phyloP scores from a whole-genome alignment of 345 rosid species.

The Boechera stricta region DNA sequence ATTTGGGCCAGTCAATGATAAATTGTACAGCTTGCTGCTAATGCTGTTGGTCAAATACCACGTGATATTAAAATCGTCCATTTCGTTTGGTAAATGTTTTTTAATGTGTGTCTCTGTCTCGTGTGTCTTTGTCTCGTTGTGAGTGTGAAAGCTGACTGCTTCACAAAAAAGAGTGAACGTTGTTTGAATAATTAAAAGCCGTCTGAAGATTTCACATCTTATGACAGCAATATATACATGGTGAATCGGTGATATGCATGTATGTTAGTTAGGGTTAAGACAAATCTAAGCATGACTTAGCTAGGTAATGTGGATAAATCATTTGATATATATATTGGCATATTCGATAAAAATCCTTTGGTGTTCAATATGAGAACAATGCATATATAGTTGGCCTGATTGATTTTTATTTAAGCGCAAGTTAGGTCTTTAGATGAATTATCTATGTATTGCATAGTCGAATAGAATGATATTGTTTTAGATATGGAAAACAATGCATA shows the following conservation, averaged over 20 bases:
- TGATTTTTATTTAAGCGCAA: not conserved
- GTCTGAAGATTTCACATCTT: constrained; percentile 1
- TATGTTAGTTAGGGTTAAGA: constrained; percentile 8
- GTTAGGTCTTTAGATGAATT: no score
- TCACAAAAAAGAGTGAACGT: not conserved
- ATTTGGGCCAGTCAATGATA: constrained; percentile 28
- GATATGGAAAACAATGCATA: no score
- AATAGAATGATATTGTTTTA: no score
- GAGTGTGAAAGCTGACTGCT: constrained; percentile 25
- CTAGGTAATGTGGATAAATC: not conserved
- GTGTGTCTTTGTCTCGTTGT: constrained; percentile 37
- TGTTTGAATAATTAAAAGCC: constrained; percentile 1
- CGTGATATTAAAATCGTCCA: constrained; percentile 27
- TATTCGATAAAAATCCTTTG: not conserved
- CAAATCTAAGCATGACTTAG: not conserved
- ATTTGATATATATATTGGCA: constrained; percentile 4
- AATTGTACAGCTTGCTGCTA: constrained; percentile 24
- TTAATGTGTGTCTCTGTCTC: constrained; percentile 19
- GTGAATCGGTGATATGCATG: not conserved
- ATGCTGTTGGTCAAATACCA: constrained; percentile 22
- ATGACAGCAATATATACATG: constrained; percentile 12
- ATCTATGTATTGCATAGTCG: not conserved
- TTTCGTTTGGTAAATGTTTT: constrained; percentile 27
- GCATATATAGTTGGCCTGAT: not conserved
- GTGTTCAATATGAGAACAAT: not conserved